Base-by-base conservation (phyloP, 1,284 basidiomycete species). In the Trametes versicolor region DNA sequence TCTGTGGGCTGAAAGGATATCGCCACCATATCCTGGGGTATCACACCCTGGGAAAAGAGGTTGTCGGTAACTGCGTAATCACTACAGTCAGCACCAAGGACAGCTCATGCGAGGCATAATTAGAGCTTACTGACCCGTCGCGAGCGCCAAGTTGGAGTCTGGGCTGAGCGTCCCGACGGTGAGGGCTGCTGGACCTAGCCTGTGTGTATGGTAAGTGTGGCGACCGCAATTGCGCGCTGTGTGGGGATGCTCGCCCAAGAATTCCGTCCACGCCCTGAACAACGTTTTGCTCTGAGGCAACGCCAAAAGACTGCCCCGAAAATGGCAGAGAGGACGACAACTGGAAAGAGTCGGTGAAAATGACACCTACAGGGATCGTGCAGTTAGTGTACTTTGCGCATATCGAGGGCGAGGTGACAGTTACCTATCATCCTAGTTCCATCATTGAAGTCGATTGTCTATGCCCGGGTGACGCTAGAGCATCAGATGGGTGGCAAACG, bases 251-350 rank as follows among this genome's bases (percentile, higher is more conserved):
- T 39, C 13, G 34, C 75, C 87, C 88, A 39, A 90, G 73, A 65
- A 89, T 87, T 29, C 83, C 83, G 72, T 89, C 82, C 17, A 82
- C 77, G 50, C 81, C 83, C 0, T 65, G 53, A 78, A 79, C 75
- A 10, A 77, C 84, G n/a, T 56, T 71, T 66, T 80, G 74, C 0
- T 15, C 71, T 6, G 79, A 75, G 29, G 88, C 87, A 60, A 86
- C 85, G 65, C 87, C 88, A 63, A 90, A 87, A 19, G 84, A 86
- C 71, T 90, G 88, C 13, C 74, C 56, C 21, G 64, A 55, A 69
- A 81, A 75, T n/a, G 71, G 72, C 41, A 81, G 61, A 49, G 73
- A 73, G 6, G 59, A 51, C 19, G 74, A 73, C 47, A 81, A 66
- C 1, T 76, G 72, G 32, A 82, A 75, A 13, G 72, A 73, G 73